A percentile compares a stretch with the other conserved stretches of the same genome.
phyloP scores from a whole-genome alignment of 2,329 filamentous ascomycete genomes.

The Phyllosticta citrichinensis region DNA sequence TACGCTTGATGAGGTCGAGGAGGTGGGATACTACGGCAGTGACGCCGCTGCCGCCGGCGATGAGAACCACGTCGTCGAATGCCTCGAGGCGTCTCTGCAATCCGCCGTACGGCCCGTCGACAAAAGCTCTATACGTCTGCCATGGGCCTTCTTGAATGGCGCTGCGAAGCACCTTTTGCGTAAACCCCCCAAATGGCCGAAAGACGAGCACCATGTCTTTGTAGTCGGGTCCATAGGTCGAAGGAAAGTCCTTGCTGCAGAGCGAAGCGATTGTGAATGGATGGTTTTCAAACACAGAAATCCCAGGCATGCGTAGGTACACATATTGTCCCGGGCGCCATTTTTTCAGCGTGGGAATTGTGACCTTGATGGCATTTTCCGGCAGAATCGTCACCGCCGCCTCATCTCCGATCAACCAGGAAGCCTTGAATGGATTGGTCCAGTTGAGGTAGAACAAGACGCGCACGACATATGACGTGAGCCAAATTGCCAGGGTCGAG shows the following conservation, averaged over 20 bases:
- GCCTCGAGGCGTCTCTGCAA: constrained; percentile 84
- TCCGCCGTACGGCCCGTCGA: constrained; percentile 91
- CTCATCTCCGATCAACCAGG: constrained; percentile 84
- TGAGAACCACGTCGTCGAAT: constrained; percentile 87
- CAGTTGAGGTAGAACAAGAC: constrained; percentile 77
- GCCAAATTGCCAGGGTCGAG: constrained; percentile 70
- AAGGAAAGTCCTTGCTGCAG: constrained; percentile 87
- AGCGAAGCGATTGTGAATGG: constrained; percentile 91
- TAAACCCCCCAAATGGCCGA: constrained; percentile 85
- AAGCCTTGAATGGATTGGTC: constrained; percentile 66
- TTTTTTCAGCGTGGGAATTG: constrained; percentile 81
- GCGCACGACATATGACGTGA: constrained; percentile 60
- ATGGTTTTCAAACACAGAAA: constrained; percentile 84
- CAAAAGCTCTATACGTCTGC: constrained; percentile 83
- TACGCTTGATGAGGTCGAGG: constrained; percentile 87
- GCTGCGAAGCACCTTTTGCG: constrained; percentile 69
- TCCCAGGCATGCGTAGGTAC: constrained; percentile 86
- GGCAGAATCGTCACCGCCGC: constrained; percentile 81
- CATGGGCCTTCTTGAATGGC: constrained; percentile 79
- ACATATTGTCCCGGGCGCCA: constrained; percentile 94
- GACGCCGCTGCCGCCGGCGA: constrained; percentile 89
- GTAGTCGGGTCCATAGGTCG: constrained; percentile 78
- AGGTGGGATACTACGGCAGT: constrained; percentile 88
- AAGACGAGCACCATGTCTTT: constrained; percentile 87
- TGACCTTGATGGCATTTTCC: constrained; percentile 92